A percentile compares a stretch with the other conserved stretches of the same genome.
Conservation (phyloP, 805 yeast species). For the Lipomyces spencermartinsiae region DNA sequence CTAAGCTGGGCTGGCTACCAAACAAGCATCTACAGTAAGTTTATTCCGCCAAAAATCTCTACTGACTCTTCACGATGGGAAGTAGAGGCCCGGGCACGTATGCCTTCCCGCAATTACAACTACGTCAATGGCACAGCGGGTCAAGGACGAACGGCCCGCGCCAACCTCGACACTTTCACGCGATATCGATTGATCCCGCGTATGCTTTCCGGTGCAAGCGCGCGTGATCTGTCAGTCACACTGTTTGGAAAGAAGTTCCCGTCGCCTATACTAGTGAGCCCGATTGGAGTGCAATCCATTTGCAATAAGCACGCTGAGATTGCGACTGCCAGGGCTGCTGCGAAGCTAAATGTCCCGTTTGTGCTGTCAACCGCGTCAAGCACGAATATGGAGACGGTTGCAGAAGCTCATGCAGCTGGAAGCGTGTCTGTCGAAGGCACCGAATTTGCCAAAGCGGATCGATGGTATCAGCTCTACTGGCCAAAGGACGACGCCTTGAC, state of each 20-base stretch:
- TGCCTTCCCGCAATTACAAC: constrained; percentile 25
- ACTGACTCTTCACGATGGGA: constrained; percentile 24
- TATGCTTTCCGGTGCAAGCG: constrained; percentile 25
- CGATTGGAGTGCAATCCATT: constrained; percentile 43
- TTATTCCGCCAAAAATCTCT: constrained; percentile 24
- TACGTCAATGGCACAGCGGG: constrained; percentile 32
- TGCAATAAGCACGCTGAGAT: constrained; percentile 42
- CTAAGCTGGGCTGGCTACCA: constrained; percentile 33
- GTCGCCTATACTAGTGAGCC: constrained; percentile 42
- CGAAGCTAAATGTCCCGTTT: constrained; percentile 41
- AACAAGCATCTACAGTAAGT: constrained; percentile 21
- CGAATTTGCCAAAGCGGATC: constrained; percentile 13
- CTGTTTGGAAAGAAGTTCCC: constrained; percentile 39
- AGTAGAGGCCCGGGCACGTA: constrained; percentile 15
- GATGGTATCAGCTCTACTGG: constrained; percentile 40
- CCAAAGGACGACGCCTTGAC: constrained; percentile 35
- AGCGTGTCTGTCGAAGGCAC: not conserved
- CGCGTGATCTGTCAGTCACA: constrained; percentile 27
- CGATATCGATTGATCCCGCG: constrained; percentile 30
- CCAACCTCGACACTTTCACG: constrained; percentile 29
- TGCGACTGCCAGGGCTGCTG: constrained; percentile 43
- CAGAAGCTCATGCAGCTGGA: constrained; percentile 24
- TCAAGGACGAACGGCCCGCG: constrained; percentile 22
- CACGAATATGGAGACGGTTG: constrained; percentile 34
- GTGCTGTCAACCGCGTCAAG: constrained; percentile 43